phyloP scores from a whole-genome alignment of 192 early-diverging fungal genomes.

The Coemansia sp. region DNA sequence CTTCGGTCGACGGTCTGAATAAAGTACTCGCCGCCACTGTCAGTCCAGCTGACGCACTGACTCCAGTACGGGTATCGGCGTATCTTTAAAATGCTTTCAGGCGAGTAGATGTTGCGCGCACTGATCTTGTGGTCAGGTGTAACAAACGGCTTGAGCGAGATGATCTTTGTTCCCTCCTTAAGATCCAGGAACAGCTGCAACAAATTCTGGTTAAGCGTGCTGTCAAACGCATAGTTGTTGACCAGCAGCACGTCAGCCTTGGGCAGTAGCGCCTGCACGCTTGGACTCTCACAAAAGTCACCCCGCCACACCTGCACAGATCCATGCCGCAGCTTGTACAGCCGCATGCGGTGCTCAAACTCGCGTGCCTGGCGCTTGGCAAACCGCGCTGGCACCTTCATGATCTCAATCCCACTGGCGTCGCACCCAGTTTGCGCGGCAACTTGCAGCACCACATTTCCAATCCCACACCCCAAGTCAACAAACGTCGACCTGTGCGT shows the following conservation, averaged over 20 bases:
- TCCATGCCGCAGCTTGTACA: conserved; percentile 66
- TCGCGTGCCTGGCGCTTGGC: conserved; percentile 81
- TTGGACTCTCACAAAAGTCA: conserved; percentile 83
- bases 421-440: conserved; percentile 86
- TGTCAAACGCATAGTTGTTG: conserved; percentile 95
- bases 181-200: conserved; percentile 89
- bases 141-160: conserved; percentile 88
- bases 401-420: conserved; percentile 89
- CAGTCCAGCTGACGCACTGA: conserved; percentile 78
- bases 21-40: conserved; percentile 78
- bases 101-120: conserved; percentile 70
- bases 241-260: conserved; percentile 92
- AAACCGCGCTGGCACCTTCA: conserved; percentile 81
- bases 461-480: conserved; percentile 94
- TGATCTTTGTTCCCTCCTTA: conserved; percentile 82
- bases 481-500: conserved; percentile 76
- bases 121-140: conserved; percentile 76
- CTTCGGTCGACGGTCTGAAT: conserved; percentile 79
- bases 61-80: conserved; percentile 70
- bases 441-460: conserved; percentile 96
- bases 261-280: conserved; percentile 70
- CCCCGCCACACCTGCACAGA: conserved; percentile 72
- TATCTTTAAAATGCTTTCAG: conserved; percentile 73
- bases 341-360: conserved; percentile 81
- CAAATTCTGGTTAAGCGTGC: conserved; percentile 80